Evolutionary conservation across 2,329 filamentous ascomycete genomes (phyloP), one percentile per base, ranked within the genome.

Genomic region (Arthroderma sp.): DNA sequence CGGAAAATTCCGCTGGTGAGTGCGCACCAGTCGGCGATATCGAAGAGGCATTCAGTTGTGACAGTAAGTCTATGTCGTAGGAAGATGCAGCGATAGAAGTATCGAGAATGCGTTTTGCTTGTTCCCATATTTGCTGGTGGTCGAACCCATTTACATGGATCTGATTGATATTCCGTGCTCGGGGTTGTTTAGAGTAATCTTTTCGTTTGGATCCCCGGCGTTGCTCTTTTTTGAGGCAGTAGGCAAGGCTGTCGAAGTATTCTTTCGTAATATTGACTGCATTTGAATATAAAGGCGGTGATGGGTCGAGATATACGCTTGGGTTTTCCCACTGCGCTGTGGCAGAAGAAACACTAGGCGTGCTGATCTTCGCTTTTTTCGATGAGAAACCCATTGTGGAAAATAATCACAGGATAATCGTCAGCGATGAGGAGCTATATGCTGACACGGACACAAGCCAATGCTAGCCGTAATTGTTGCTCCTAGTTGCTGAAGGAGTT

Each of bases 111-210:
- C 84, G 78, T 57, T 80, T 81, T 6, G 86, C 83, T 67, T 98
- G 91, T 63, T 95, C 85, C 84, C 89, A 98, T 37, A 98, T 80
- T 64, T 96, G 89, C 15, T 81, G 78, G 7, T 84, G 81, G 55
- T 83, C 84, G 54, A 96, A 94, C 0, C 89, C 91, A 46, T 94
- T 79, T 5, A 86, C 71, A 60, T 95, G 84, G 10, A 98, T 70
- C 62, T 84, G 87, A 55, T 83, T 81, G 55, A 94, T 69, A 55
- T 86, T 22, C 1, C 15, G 15, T 22, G 15, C 15, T 22, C 15
- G 86, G 50, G 95, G 65, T 51, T 38, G 39, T 40, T 45, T 38
- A 22, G 44, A 38, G 32, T 30, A 71, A 72, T 52, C 84, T 73
- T 70, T 91, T 94, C 84, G 73, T 69, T 94, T 93, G 62, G 76